Conservation (phyloP, 768 basidiomycete genomes). For the Strobilomyces dryophilus region DNA sequence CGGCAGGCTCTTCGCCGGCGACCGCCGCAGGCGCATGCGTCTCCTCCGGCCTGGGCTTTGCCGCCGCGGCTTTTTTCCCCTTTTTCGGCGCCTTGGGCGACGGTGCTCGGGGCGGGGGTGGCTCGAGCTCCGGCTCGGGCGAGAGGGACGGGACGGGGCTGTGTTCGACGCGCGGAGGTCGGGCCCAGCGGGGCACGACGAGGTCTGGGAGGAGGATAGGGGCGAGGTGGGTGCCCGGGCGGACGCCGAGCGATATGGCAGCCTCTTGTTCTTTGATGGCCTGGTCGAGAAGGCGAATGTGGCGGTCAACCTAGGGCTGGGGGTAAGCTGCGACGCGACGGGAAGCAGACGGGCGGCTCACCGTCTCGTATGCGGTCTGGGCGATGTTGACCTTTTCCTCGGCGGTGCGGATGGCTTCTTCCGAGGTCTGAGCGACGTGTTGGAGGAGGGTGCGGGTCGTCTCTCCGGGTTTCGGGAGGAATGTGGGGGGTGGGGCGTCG, state of each 20-base stretch:
- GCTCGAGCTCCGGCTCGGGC: slow-evolving; percentile 22
- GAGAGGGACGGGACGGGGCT: slow-evolving; percentile 40
- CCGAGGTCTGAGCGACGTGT: slow-evolving; percentile 54
- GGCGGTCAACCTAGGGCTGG: slow-evolving; percentile 62
- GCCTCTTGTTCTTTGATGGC: slow-evolving; percentile 62
- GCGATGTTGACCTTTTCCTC: slow-evolving; percentile 81
- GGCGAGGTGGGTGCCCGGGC: slow-evolving; percentile 50
- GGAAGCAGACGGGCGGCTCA: slow-evolving; percentile 30
- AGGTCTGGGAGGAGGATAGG: slow-evolving; percentile 61
- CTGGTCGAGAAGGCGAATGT: slow-evolving; percentile 74
- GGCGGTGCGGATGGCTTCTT: slow-evolving; percentile 56
- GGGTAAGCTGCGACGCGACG: not conserved
- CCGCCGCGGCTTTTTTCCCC: slow-evolving; percentile 17
- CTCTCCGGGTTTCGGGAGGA: slow-evolving; percentile 24
- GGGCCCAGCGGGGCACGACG: slow-evolving; percentile 50
- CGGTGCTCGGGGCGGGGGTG: slow-evolving; percentile 6
- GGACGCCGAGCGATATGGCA: slow-evolving; percentile 48
- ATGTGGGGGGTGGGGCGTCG: not conserved
- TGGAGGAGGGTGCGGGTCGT: slow-evolving; percentile 51
- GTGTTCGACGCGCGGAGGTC: slow-evolving; percentile 39
- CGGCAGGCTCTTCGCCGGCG: slow-evolving; percentile 7
- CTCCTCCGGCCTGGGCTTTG: slow-evolving; percentile 15
- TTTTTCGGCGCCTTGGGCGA: slow-evolving; percentile 20
- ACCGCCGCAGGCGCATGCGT: not conserved
- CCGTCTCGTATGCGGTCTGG: slow-evolving; percentile 65